phyloP scores from a whole-genome alignment of 495 filamentous ascomycete species.

The Penicillium turbatum region DNA sequence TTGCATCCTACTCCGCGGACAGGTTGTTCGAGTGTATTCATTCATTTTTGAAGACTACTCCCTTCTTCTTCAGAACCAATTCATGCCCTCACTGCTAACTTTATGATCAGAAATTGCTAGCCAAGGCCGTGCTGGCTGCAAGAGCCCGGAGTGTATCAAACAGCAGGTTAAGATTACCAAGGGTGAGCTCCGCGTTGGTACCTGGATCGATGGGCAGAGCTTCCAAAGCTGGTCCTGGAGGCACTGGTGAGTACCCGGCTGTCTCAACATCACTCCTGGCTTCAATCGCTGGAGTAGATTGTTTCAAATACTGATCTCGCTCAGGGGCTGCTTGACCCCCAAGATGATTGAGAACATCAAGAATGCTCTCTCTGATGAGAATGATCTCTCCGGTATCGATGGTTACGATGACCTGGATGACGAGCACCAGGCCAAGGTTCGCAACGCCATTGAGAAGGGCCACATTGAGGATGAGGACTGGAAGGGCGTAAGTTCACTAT shows the following conservation, averaged over 20 bases:
- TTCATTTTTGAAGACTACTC: background rate
- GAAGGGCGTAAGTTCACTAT: constrained; percentile 59
- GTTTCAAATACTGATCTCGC: background rate
- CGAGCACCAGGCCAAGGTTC: constrained; percentile 59
- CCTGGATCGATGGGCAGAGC: constrained; percentile 53
- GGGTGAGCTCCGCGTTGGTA: constrained; percentile 67
- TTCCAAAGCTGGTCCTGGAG: constrained; percentile 59
- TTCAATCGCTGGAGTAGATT: background rate
- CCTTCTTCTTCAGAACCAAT: background rate
- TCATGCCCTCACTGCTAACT: constrained; percentile 14
- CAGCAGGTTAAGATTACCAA: constrained; percentile 65
- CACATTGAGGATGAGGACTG: constrained; percentile 76
- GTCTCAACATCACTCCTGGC: background rate
- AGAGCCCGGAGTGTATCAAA: constrained; percentile 63
- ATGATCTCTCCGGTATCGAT: constrained; percentile 50
- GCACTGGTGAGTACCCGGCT: constrained; percentile 62
- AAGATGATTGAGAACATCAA: constrained; percentile 48
- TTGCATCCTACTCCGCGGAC: background rate
- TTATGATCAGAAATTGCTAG: constrained; percentile 52
- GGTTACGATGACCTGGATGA: constrained; percentile 67
- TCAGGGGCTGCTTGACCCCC: constrained; percentile 79
- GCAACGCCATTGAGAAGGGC: constrained; percentile 58
- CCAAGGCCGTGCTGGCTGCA: constrained; percentile 61
- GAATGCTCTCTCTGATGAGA: constrained; percentile 22
- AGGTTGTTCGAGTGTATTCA: background rate